Conservation (phyloP, 2,329 filamentous ascomycete genomes). For the Diaporthe vaccinii region DNA sequence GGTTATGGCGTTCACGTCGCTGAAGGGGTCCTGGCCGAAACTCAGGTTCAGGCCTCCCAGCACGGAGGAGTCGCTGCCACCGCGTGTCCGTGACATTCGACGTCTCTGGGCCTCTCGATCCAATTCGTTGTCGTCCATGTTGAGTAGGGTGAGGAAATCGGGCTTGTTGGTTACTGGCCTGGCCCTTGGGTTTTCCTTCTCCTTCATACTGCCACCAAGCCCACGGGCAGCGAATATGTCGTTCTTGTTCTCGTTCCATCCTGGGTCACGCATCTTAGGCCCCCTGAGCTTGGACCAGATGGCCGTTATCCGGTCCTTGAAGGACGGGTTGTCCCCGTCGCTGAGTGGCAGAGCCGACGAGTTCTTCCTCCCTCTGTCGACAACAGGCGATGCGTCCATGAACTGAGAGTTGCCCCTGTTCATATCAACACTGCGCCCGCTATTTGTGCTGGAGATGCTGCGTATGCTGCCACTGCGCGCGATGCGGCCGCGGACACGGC, state of each 20-base stretch:
- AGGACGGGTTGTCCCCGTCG: constrained; percentile 43
- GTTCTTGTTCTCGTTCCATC: constrained; percentile 43
- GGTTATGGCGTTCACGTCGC: constrained; percentile 59
- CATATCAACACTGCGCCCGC: constrained; percentile 60
- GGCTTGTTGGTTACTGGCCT: constrained; percentile 47
- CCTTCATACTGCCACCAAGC: constrained; percentile 46
- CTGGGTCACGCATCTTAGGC: constrained; percentile 40
- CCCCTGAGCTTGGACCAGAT: constrained; percentile 60
- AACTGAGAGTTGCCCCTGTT: constrained; percentile 69
- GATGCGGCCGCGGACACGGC: constrained; percentile 51
- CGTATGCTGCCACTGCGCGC: constrained; percentile 40
- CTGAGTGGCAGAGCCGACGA: constrained; percentile 48
- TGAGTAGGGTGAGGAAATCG: constrained; percentile 59
- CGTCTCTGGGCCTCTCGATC: constrained; percentile 54
- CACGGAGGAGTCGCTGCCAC: constrained; percentile 50
- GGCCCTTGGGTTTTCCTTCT: constrained; percentile 35
- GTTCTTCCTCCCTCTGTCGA: constrained; percentile 54
- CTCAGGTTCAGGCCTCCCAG: constrained; percentile 56
- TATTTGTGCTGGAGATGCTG: constrained; percentile 49
- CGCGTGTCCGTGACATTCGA: constrained; percentile 46
- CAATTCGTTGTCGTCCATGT: constrained; percentile 58
- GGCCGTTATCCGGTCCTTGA: constrained; percentile 57
- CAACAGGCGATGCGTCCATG: constrained; percentile 48
- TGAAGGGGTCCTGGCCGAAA: constrained; percentile 61
- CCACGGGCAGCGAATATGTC: constrained; percentile 48